Conservation (phyloP, 139 green algal genomes). For the Zygnema circumcarinatum region DNA sequence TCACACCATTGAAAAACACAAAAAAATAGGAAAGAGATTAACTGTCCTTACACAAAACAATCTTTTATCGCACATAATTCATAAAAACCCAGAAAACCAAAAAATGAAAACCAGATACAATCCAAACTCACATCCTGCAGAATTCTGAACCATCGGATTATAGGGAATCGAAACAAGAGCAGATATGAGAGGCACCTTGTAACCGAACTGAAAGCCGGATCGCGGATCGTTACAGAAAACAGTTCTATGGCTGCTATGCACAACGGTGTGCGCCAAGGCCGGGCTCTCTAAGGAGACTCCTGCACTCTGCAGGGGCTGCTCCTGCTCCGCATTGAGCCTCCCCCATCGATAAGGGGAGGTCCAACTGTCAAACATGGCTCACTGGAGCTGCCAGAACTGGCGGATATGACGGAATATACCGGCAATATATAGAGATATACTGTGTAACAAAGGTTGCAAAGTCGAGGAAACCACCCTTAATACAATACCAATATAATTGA, state of each 20-base stretch:
- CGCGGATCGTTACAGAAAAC: slow-evolving; percentile 25
- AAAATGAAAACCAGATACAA: too few species aligned
- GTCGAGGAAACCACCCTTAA: too few species aligned
- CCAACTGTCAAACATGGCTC: neutral
- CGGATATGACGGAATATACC: neutral
- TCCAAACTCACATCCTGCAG: too few species aligned
- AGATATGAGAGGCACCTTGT: too few species aligned
- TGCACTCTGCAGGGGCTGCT: neutral
- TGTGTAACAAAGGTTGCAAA: too few species aligned
- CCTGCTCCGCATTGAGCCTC: neutral
- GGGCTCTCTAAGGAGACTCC: neutral
- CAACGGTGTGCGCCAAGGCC: neutral
- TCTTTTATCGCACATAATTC: neutral
- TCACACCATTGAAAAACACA: slow-evolving; percentile 16
- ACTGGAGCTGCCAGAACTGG: slow-evolving; percentile 3
- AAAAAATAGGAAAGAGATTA: neutral
- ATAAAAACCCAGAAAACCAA: neutral
- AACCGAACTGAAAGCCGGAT: neutral
- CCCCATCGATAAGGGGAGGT: slow-evolving; percentile 7
- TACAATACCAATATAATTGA: too few species aligned
- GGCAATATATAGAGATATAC: too few species aligned
- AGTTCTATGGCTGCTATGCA: slow-evolving; percentile 30
- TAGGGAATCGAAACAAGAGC: too few species aligned
- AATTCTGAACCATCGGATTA: too few species aligned
- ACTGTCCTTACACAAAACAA: neutral